phyloP scores from a whole-genome alignment of 2,329 filamentous ascomycete genomes.

The Xylaria digitata region DNA sequence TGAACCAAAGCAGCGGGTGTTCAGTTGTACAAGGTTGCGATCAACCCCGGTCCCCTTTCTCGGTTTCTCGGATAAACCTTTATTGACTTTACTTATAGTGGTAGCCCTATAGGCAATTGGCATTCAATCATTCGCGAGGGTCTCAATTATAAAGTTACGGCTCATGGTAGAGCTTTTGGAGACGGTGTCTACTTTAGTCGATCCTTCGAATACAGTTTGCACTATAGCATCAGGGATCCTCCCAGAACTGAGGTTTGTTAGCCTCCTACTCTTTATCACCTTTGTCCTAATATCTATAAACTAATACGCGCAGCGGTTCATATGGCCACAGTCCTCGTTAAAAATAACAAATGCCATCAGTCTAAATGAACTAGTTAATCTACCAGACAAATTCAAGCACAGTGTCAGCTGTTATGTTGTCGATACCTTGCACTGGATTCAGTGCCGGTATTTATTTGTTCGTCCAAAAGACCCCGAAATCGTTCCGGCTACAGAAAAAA shows the following conservation, averaged over 20 bases:
- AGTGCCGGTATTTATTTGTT: conserved; percentile 84
- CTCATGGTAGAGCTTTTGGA: conserved; percentile 77
- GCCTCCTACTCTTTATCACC: not conserved
- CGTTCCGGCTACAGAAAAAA: too few relatives aligned
- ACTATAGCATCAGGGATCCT: conserved; percentile 56
- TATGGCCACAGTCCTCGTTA: conserved; percentile 76
- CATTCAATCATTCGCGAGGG: conserved; percentile 89
- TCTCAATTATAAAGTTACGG: conserved; percentile 73
- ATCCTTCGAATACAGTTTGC: conserved; percentile 65
- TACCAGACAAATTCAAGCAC: conserved; percentile 69
- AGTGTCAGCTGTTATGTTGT: conserved; percentile 75
- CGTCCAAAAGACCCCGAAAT: conserved; percentile 4
- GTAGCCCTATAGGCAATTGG: conserved; percentile 82
- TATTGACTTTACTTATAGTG: conserved; percentile 51
- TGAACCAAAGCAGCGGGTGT: not conserved
- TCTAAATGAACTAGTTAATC: conserved; percentile 87
- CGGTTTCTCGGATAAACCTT: not conserved
- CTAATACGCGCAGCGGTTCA: not conserved
- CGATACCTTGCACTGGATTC: conserved; percentile 83
- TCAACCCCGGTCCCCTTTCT: not conserved
- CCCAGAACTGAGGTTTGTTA: not conserved
- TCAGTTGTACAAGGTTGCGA: not conserved
- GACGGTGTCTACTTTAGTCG: conserved; percentile 85
- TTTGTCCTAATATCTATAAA: not conserved
- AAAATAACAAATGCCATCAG: conserved; percentile 71